Conservation (phyloP, 2,329 filamentous ascomycete genomes). For the Trichophyton mentagrophytes region DNA sequence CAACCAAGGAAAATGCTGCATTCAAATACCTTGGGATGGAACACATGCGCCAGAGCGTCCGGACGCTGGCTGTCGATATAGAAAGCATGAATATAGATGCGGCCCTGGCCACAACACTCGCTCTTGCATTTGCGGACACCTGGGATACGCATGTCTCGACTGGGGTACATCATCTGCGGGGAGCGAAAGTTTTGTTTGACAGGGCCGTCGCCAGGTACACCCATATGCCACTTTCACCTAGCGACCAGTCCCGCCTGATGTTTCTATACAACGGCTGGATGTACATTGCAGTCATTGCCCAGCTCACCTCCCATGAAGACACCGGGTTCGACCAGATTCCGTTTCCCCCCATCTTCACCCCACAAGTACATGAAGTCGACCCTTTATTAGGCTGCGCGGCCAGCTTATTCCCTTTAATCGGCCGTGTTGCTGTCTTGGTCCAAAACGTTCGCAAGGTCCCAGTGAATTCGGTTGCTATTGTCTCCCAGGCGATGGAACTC, state of each 20-base stretch:
- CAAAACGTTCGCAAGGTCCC: slow-evolving; percentile 44
- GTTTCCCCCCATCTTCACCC: slow-evolving; percentile 26
- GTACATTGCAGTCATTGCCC: slow-evolving; percentile 61
- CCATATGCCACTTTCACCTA: slow-evolving; percentile 27
- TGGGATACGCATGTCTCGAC: slow-evolving; percentile 59
- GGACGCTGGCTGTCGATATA: slow-evolving; percentile 46
- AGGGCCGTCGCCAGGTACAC: slow-evolving; percentile 40
- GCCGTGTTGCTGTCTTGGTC: slow-evolving; percentile 53
- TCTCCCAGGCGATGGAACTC: slow-evolving; percentile 49
- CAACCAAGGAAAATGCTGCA: slow-evolving; percentile 43
- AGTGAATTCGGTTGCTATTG: slow-evolving; percentile 48
- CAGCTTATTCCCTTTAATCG: slow-evolving; percentile 56
- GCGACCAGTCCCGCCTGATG: slow-evolving; percentile 44
- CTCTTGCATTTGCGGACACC: slow-evolving; percentile 55
- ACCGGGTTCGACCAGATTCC: slow-evolving; percentile 39
- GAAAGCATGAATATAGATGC: slow-evolving; percentile 51
- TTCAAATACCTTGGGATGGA: slow-evolving; percentile 52
- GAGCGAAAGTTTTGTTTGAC: slow-evolving; percentile 51
- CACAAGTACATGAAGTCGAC: slow-evolving; percentile 47
- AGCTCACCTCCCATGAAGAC: slow-evolving; percentile 50
- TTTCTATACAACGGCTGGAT: slow-evolving; percentile 61
- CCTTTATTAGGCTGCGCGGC: slow-evolving; percentile 58
- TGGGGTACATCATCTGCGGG: slow-evolving; percentile 56
- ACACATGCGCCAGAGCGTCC: slow-evolving; percentile 54
- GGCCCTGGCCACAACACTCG: slow-evolving; percentile 56